A percentile compares a stretch with the other conserved stretches of the same genome.
Evolutionary conservation across 768 basidiomycete species (phyloP).

Genomic region (Hysterangium stoloniferum): DNA sequence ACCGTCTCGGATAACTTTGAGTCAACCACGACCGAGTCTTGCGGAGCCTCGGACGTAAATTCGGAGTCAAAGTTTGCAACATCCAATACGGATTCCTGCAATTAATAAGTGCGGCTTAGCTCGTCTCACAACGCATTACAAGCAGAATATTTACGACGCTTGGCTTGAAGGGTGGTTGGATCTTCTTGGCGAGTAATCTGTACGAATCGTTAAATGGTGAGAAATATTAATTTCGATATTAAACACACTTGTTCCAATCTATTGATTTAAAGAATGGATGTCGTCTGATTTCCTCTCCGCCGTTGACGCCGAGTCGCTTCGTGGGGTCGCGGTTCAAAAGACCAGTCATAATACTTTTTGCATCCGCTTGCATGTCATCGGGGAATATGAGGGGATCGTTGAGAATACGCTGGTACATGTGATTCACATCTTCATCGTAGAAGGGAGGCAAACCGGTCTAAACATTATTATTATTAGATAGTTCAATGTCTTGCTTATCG

Average conservation of each 20-base stretch:
- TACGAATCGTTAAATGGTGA: background rate
- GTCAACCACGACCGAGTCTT: slow-evolving; percentile 94
- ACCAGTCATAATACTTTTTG: slow-evolving; percentile 80
- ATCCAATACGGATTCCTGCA: slow-evolving; percentile 82
- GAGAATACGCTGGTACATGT: slow-evolving; percentile 95
- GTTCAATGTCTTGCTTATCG: slow-evolving; percentile 17
- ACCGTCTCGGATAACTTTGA: slow-evolving; percentile 91
- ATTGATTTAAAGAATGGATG: slow-evolving; percentile 96
- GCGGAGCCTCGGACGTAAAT: slow-evolving; percentile 91
- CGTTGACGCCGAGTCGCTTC: slow-evolving; percentile 79
- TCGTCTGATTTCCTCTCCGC: slow-evolving; percentile 92
- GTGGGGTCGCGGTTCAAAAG: slow-evolving; percentile 85
- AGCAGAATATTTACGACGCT: slow-evolving; percentile 59
- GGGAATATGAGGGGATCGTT: slow-evolving; percentile 91
- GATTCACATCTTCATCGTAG: slow-evolving; percentile 98
- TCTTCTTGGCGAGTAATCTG: slow-evolving; percentile 85
- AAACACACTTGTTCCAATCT: slow-evolving; percentile 61
- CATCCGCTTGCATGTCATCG: slow-evolving; percentile 80
- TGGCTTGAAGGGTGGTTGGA: slow-evolving; percentile 96
- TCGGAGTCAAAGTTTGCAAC: slow-evolving; percentile 97
- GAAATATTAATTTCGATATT: background rate
- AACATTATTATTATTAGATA: slow-evolving; percentile 12
- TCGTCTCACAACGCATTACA: background rate
- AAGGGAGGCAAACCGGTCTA: slow-evolving; percentile 95
- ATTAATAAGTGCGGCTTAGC: slow-evolving; percentile 1